These are phyloP conservation scores for Gossypium armourianum DNA, from an alignment of 441 rosid species.

Conservation along the genomic window DNA sequence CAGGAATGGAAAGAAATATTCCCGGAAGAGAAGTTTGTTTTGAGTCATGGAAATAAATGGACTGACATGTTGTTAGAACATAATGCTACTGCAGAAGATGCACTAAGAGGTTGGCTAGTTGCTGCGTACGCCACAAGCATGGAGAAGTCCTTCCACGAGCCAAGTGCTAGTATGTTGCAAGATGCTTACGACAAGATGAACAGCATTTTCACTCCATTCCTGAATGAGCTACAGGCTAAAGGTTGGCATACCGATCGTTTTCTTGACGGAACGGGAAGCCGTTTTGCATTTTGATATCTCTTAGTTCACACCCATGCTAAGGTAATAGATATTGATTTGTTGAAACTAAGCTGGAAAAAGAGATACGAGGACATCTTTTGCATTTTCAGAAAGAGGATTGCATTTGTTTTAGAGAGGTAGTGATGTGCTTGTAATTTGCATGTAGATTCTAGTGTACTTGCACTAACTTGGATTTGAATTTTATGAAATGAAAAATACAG, in stretches of 20 bases:
- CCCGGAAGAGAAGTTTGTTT: slow-evolving; percentile 61
- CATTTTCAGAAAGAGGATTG: not conserved
- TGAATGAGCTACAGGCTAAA: slow-evolving; percentile 53
- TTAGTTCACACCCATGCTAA: not conserved
- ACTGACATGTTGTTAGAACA: slow-evolving; percentile 70
- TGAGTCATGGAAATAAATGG: slow-evolving; percentile 43
- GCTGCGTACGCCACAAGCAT: slow-evolving; percentile 56
- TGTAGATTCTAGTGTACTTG: not conserved
- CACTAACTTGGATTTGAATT: not conserved
- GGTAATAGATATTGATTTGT: not conserved
- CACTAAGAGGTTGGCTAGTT: slow-evolving; percentile 85
- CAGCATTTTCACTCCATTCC: slow-evolving; percentile 35
- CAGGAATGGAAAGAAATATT: slow-evolving; percentile 44
- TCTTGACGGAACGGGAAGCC: slow-evolving; percentile 69
- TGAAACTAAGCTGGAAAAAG: slow-evolving; percentile 3
- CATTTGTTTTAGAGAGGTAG: not conserved
- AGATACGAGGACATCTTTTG: not conserved
- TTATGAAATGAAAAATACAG: not conserved
- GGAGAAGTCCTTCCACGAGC: slow-evolving; percentile 27
- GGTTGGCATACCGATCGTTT: slow-evolving; percentile 93
- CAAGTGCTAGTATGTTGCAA: slow-evolving; percentile 28
- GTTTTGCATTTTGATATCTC: slow-evolving; percentile 43
- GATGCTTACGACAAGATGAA: slow-evolving; percentile 64
- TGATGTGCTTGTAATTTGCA: not conserved
- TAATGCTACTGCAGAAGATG: slow-evolving; percentile 79